Base-by-base conservation (phyloP, 805 yeast genomes). In the Candida qinlingensis region DNA sequence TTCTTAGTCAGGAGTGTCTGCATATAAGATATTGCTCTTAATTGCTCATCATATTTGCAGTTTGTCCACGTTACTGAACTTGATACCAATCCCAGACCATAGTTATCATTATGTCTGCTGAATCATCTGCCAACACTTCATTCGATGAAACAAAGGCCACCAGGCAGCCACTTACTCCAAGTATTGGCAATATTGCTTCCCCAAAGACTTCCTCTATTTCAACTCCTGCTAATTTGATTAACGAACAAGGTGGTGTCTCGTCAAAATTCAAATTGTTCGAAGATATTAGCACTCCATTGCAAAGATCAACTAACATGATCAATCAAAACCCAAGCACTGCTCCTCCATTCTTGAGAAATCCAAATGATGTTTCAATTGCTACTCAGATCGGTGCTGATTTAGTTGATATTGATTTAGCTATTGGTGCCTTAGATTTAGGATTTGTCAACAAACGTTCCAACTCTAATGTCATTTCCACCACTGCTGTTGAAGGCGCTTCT, bases 401-500 rank as follows among this genome's bases (percentile, higher is more conserved):
- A 8, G 62, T 52, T 13, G 57, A 59, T 38, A 49, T 60, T 41
- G 58, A 58, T 46, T 42, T 60, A 38, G 63, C 64, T 4, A 36
- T 61, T 13, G 60, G 64, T 37, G 62, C 60, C 8, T 44, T 61
- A 7, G 59, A 61, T 34, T 28, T 61, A 26, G 63, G 55, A 41
- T 61, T 58, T 47, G 57, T 57, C 35, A n/a, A 49, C 26, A 33
- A 42, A 19, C 44, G 34, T n/a, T 46, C 43, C 6, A 53, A 45
- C 35, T 33, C 43, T 19, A 36, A 44, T 26, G 41, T 37, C 6
- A 42, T 41, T 19, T 34, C 47, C 25, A 31, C 44, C n/a, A 45
- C 40, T 29, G 47, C 41, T 10, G 30, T 19, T 7, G 54, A 45
- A 34, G 41, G 47, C 13, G 45, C 48, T 37, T 33, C 43, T 19